These are phyloP conservation scores for Excoecaria agallocha DNA, from an alignment of 345 rosid genomes.

Conservation along the genomic window DNA sequence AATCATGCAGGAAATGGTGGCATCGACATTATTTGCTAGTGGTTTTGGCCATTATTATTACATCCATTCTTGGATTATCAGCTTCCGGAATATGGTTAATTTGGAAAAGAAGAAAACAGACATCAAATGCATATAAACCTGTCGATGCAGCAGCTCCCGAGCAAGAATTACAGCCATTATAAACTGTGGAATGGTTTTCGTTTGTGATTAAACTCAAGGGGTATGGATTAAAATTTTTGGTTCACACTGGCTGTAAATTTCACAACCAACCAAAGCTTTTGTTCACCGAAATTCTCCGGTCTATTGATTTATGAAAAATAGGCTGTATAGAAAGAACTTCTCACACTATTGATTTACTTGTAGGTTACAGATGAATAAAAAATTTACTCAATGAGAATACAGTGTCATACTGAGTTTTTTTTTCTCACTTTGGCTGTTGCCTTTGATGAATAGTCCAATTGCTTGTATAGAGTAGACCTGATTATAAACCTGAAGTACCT, in stretches of 20 bases:
- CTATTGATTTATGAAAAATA: background rate
- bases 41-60: constrained; percentile 1
- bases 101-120: constrained; percentile 1
- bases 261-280: background rate
- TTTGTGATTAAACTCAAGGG: no score
- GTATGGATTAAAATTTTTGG: constrained; percentile 2
- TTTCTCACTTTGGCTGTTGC: background rate
- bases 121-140: constrained; percentile 21
- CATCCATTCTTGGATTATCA: constrained; percentile 9
- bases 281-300: background rate
- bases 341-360: constrained; percentile 4
- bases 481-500: no score
- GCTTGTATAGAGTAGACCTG: no score
- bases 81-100: constrained; percentile 19
- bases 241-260: background rate
- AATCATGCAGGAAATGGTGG: constrained; percentile 62
- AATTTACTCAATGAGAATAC: background rate
- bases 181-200: background rate
- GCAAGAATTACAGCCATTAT: constrained; percentile 27
- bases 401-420: background rate
- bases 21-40: constrained; percentile 34
- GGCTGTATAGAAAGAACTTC: constrained; percentile 2
- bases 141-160: constrained; percentile 12
- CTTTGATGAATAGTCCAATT: background rate
- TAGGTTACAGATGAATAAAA: constrained; percentile 16